These are phyloP conservation scores for Intubia oerlemansii DNA, from an alignment of 2,329 filamentous ascomycete species.

Conservation along the genomic window DNA sequence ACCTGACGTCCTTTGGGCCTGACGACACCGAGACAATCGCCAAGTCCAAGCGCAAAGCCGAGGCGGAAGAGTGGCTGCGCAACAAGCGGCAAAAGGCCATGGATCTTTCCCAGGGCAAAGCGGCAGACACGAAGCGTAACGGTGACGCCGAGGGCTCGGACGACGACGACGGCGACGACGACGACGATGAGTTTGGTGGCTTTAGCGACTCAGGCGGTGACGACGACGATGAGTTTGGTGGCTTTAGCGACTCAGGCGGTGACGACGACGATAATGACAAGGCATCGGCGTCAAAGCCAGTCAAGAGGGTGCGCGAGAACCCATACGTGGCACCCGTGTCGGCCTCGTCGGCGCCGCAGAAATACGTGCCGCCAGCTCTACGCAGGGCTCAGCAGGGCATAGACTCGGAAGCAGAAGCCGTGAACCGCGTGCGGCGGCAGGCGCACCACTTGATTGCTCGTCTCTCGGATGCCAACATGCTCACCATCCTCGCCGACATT, in stretches of 20 bases:
- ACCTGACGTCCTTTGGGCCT: too few species aligned
- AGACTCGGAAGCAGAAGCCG: slow-evolving; percentile 34
- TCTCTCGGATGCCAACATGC: slow-evolving; percentile 73
- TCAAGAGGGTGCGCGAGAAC: slow-evolving; percentile 42
- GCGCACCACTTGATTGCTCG: slow-evolving; percentile 81
- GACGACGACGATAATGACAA: slow-evolving; percentile 9
- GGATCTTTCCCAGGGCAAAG: slow-evolving; percentile 9
- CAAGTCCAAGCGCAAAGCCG: slow-evolving; percentile 37
- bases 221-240: slow-evolving; percentile 6
- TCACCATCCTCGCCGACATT: slow-evolving; percentile 64
- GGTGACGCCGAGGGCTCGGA: slow-evolving; percentile 10
- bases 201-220: slow-evolving; percentile 11
- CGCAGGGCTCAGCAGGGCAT: slow-evolving; percentile 24
- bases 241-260: slow-evolving; percentile 10
- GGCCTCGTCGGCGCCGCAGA: slow-evolving; percentile 23
- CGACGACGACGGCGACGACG: slow-evolving; percentile 11
- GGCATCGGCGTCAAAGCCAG: background rate
- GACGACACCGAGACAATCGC: too few species aligned
- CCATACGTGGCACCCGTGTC: slow-evolving; percentile 60
- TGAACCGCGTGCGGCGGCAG: slow-evolving; percentile 55
- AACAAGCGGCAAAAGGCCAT: slow-evolving; percentile 30
- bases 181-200: slow-evolving; percentile 6
- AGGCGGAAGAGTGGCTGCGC: slow-evolving; percentile 38
- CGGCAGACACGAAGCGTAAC: slow-evolving; percentile 10
- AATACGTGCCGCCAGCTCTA: slow-evolving; percentile 81